phyloP scores from a whole-genome alignment of 495 filamentous ascomycete genomes.

The Neurospora discreta region DNA sequence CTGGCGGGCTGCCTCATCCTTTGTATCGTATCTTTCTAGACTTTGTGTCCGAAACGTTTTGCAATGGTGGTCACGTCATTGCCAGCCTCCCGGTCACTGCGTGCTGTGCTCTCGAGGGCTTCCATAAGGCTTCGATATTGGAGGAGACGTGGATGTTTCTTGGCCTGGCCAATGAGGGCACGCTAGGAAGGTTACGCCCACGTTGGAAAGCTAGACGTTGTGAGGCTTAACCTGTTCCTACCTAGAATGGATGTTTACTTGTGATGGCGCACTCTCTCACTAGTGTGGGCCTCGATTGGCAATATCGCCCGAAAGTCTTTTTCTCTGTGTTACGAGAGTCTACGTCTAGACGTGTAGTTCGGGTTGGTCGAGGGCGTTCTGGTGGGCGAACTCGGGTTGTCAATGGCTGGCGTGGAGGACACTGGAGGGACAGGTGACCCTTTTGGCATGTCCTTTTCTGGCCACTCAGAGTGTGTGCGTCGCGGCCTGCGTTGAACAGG shows the following conservation, averaged over 20 bases:
- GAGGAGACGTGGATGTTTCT: not conserved
- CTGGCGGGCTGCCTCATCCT: not conserved
- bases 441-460: conserved; percentile 4
- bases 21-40: not conserved
- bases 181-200: not conserved
- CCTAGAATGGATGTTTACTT: not conserved
- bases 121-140: not conserved
- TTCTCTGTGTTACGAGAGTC: conserved; percentile 2
- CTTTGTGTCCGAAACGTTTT: not conserved
- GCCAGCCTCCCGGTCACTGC: not conserved
- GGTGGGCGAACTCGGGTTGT: not conserved
- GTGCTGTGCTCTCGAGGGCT: not conserved
- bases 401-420: not conserved
- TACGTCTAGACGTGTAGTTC: too few relatives aligned
- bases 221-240: not conserved
- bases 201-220: not conserved
- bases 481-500: not conserved
- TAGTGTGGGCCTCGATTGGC: conserved; percentile 9
- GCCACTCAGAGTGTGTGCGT: conserved; percentile 9
- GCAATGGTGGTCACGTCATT: not conserved
- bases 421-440: conserved; percentile 23
- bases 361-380: not conserved
- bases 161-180: not conserved
- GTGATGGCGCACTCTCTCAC: not conserved
- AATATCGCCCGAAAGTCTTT: conserved; percentile 9